Evolutionary conservation across 169 alveolate genomes (phyloP), one percentile per base, ranked within the genome.

Genomic region (Cryptosporidium canis): DNA sequence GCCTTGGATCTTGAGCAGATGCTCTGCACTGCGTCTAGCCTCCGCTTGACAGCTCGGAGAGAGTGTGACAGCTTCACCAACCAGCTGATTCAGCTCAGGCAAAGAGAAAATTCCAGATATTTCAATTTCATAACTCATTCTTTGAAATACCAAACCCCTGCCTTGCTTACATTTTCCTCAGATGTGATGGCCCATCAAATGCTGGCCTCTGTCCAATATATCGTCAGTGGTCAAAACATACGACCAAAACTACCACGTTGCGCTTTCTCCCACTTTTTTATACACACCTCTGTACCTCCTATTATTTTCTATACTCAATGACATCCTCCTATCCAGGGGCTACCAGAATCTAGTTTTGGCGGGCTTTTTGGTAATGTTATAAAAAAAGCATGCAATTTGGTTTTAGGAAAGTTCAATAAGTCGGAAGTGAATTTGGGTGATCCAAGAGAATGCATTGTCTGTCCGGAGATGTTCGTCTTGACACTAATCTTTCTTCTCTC

Each of bases 61-160:
- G 27, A 67, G 45, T 33, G 27, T 29, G 11, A 67, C 48, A n/a
- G 33, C 53, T 4, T 70, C 84, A 16, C 84, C 84, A 29, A 70
- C 35, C 24, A 70, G 39, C 37, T n/a, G 16, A 2, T 70, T 67
- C 9, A 70, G 18, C 51, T 41, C 44, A 14, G 84, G 67, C 14
- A 70, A 48, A 12, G 64, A 58, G 53, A 47, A 70, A 35, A 70
- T 70, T 29, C 84, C 84, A 27, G 48, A 48, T 53, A 47, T 4
- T 44, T 67, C 63, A 14, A 44, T 65, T 12, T 65, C 45, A 35
- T 14, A 35, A 21, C 9, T 35, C 77, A 29, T 39, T 4, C 31
- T 61, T 61, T 45, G 55, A 9, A 61, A n/a, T 21, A 16, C n/a
- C 35, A 51, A 51, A 18, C 24, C n/a, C 63, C 63, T 51, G 33